Percentiles rank a stretch among this genome's conserved stretches.
Evolutionary conservation across 805 yeast genomes (phyloP).

Genomic region (Teunomyces tritomae): DNA sequence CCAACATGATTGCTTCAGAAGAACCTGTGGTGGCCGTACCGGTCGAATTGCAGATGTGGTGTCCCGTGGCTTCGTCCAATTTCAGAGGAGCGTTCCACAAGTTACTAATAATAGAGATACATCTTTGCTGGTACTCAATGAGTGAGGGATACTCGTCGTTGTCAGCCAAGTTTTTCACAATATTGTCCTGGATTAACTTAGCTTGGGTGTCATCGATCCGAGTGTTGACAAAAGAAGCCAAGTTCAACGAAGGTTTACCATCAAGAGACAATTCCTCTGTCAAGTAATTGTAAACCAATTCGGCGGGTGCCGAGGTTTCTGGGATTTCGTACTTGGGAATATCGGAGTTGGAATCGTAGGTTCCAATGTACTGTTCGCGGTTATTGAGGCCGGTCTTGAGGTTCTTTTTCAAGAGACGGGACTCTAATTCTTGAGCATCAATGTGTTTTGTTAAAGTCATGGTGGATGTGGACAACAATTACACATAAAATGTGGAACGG

Average conservation of each 20-base stretch:
- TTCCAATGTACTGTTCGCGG: constrained; percentile 30
- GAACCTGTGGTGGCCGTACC: constrained; percentile 96
- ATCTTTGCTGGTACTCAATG: constrained; percentile 74
- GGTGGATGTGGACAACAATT: not conserved
- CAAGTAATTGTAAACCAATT: constrained; percentile 58
- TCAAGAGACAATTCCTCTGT: constrained; percentile 76
- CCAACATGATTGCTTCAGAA: constrained; percentile 90
- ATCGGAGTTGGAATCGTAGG: constrained; percentile 26
- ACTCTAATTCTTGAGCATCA: constrained; percentile 43
- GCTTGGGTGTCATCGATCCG: constrained; percentile 45
- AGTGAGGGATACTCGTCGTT: constrained; percentile 90
- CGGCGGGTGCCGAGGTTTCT: constrained; percentile 48
- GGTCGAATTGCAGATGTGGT: constrained; percentile 43
- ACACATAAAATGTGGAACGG: not conserved
- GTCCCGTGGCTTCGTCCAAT: constrained; percentile 20
- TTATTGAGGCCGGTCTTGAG: constrained; percentile 18
- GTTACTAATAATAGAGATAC: constrained; percentile 74
- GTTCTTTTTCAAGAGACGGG: constrained; percentile 23
- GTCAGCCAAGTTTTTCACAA: constrained; percentile 87
- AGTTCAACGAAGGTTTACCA: constrained; percentile 78
- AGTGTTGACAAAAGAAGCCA: constrained; percentile 90
- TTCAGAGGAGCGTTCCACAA: constrained; percentile 71
- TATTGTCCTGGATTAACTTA: constrained; percentile 61
- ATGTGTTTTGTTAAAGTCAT: constrained; percentile 49
- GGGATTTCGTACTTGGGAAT: constrained; percentile 66